Conservation (phyloP, 2,329 filamentous ascomycete genomes). For the Colletotrichum theobromicola region DNA sequence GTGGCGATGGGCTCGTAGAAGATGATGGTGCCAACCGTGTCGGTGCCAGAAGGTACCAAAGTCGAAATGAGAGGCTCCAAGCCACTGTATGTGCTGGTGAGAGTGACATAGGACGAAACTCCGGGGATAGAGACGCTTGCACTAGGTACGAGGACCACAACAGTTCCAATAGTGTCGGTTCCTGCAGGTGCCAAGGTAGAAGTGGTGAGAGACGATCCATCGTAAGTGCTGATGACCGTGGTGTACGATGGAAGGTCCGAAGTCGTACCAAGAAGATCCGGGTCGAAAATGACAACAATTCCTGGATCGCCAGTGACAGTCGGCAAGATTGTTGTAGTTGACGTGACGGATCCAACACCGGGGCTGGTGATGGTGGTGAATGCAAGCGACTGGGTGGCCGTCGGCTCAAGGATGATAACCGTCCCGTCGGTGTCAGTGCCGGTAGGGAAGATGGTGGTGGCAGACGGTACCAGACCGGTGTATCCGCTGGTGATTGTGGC, state of each 20-base stretch:
- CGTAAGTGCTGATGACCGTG: background rate
- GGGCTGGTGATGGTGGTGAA: conserved; percentile 8
- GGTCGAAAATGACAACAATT: background rate
- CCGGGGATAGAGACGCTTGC: background rate
- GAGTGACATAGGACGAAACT: background rate
- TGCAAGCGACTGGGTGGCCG: background rate
- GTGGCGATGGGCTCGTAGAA: background rate
- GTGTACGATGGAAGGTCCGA: background rate
- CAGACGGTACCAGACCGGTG: background rate
- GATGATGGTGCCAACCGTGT: background rate
- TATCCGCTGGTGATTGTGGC: background rate
- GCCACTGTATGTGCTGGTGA: background rate
- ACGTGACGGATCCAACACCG: background rate
- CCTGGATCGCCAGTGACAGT: background rate
- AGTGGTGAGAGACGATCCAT: background rate
- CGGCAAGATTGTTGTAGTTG: background rate
- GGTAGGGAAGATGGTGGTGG: background rate
- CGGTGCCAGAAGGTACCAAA: background rate
- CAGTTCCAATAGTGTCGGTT: background rate
- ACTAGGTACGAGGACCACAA: background rate
- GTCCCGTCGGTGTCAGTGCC: background rate
- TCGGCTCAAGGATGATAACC: background rate
- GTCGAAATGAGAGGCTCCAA: background rate
- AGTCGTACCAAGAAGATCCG: background rate
- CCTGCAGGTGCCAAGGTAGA: background rate